phyloP scores from a whole-genome alignment of 1,284 basidiomycete species.

The Phellopilus nigrolimitatus region DNA sequence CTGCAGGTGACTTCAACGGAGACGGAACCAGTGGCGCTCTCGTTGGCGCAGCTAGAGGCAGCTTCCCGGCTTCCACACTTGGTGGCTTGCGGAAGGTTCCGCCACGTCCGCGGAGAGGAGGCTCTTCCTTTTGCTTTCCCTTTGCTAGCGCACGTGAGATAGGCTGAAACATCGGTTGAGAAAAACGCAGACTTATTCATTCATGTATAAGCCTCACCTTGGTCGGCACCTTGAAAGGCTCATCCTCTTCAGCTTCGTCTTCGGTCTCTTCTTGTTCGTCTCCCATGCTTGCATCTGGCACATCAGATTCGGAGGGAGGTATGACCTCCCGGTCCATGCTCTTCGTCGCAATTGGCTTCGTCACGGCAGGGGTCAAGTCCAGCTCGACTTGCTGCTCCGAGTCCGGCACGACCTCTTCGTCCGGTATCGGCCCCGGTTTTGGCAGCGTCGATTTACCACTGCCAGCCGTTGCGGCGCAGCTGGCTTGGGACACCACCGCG shows the following conservation, averaged over 20 bases:
- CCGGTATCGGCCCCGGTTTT: not conserved
- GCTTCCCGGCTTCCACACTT: not conserved
- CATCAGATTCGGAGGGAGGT: conserved; percentile 19
- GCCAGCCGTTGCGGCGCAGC: conserved; percentile 3
- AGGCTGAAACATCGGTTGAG: conserved; percentile 5
- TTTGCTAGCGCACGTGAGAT: not conserved
- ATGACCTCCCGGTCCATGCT: conserved; percentile 24
- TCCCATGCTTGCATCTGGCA: conserved; percentile 15
- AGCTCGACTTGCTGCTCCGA: conserved; percentile 25
- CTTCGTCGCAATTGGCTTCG: conserved; percentile 1
- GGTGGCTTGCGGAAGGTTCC: not conserved
- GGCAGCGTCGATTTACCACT: not conserved
- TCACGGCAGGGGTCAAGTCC: conserved; percentile 11
- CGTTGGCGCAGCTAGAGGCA: no score
- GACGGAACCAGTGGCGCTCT: no score
- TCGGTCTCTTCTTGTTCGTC: conserved; percentile 19
- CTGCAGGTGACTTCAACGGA: not conserved
- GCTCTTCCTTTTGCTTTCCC: conserved; percentile 4
- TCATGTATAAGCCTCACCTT: not conserved
- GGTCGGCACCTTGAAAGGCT: conserved; percentile 19
- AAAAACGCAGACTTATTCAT: not conserved
- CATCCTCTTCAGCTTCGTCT: conserved; percentile 24
- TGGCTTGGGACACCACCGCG: not conserved
- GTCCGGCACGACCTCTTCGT: conserved; percentile 27
- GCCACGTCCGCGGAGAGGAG: not conserved